Evolutionary conservation across 1,284 basidiomycete genomes (phyloP), one percentile per base, ranked within the genome.

Genomic region (Mrakiaceae sp.): DNA sequence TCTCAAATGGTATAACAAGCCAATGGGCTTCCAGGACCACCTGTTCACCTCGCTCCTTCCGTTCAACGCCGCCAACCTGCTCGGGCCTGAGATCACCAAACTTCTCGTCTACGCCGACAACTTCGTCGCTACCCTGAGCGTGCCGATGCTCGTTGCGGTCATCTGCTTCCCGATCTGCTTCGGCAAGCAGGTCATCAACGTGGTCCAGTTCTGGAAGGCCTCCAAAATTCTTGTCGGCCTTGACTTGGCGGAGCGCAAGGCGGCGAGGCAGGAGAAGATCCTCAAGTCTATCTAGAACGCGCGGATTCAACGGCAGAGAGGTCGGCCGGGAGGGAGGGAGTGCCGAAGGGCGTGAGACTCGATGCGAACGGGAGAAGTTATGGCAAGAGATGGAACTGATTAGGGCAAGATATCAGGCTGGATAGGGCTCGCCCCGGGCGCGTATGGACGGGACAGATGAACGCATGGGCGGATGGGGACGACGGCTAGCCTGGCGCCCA

Each of bases 151-250:
- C 8, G 75, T 94, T 67, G 92, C 88, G 0, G 69, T 79, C 16
- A 27, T 85, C 59, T 87, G 83, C 50, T 81, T 83, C 71, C 88
- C 87, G 1, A 79, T 97, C 64, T 95, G 86, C 72, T 73, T 84
- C 9, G 76, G 81, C 68, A 99, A 98, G 81, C 97, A 98, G 75
- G 73, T 95, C 67, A 91, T 99, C 79, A 98, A 97, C 76, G 77
- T 88, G 55, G 93, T 99, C 6, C 96, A 99, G 76, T 86, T 98
- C 70, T 98, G 94, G 94, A 99, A 98, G 76, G 95, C 95, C 42
- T 89, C 89, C 70, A 98, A 98, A 80, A 88, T 95, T 70, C 81
- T 94, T 12, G 90, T 93, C 39, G 90, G 91, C 4, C 87, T 94
- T 10, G 90, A 94, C 73, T 78, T 94, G 60, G 87, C 87, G 55